Percentiles rank a stretch among this genome's conserved stretches.
These are phyloP conservation scores for Flaveria bidentis DNA, from an alignment of 129 eudicot genomes.

Conservation along the genomic window DNA sequence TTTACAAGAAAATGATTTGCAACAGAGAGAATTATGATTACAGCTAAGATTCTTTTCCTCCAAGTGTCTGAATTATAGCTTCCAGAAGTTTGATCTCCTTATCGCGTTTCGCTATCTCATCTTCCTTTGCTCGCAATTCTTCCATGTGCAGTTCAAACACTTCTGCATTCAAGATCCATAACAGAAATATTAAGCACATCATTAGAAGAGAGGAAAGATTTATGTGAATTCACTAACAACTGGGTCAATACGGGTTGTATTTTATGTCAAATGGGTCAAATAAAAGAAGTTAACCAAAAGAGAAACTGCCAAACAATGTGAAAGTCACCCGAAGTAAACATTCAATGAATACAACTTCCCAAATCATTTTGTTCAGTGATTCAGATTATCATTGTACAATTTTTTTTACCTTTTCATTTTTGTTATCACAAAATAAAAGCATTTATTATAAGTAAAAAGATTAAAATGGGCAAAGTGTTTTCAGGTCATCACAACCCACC, in stretches of 20 bases:
- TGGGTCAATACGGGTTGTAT: neutral
- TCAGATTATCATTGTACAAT: neutral
- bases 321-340: neutral
- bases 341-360: neutral
- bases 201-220: neutral
- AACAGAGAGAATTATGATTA: slow-evolving; percentile 22
- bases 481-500: neutral
- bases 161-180: slow-evolving; percentile 52
- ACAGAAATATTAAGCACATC: slow-evolving; percentile 3
- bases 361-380: neutral
- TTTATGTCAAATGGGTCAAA: neutral
- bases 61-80: slow-evolving; percentile 95
- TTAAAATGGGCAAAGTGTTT: neutral
- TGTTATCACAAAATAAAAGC: neutral
- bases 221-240: neutral
- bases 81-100: slow-evolving; percentile 85
- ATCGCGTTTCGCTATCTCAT: slow-evolving; percentile 86
- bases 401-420: neutral
- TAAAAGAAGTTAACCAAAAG: neutral
- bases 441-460: neutral
- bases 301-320: neutral
- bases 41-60: slow-evolving; percentile 61
- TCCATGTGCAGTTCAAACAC: slow-evolving; percentile 95
- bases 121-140: slow-evolving; percentile 87
- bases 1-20: slow-evolving; percentile 28